These are phyloP conservation scores for Gossypium turneri DNA, from an alignment of 345 rosid genomes.

Conservation along the genomic window DNA sequence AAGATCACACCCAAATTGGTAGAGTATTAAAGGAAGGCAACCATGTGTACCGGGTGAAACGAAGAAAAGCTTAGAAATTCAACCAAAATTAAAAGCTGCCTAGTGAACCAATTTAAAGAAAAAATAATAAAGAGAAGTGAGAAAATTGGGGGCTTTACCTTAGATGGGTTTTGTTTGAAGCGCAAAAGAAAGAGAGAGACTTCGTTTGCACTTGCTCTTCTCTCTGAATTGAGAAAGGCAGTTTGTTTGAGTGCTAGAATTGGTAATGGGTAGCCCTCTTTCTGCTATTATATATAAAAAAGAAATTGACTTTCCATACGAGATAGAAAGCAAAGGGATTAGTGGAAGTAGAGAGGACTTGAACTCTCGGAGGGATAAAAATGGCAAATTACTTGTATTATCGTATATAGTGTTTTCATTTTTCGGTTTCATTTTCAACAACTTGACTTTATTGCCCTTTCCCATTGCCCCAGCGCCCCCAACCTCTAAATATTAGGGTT, in stretches of 20 bases:
- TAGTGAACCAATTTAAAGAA: not conserved
- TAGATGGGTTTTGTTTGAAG: not conserved
- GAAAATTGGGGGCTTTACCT: conserved; percentile 2
- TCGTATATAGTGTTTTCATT: too few relatives aligned
- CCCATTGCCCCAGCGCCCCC: too few relatives aligned
- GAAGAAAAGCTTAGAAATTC: not conserved
- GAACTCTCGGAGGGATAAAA: not conserved
- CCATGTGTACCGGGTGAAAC: not conserved
- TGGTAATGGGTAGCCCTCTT: too few relatives aligned
- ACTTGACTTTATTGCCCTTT: too few relatives aligned
- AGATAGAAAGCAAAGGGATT: too few relatives aligned
- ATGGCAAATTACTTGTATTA: not conserved
- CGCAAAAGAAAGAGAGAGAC: not conserved
- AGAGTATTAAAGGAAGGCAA: not conserved
- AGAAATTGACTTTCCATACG: too few relatives aligned
- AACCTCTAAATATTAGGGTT: not conserved
- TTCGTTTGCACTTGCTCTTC: not conserved
- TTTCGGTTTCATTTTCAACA: too few relatives aligned
- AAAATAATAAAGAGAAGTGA: not conserved
- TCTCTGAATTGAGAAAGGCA: not conserved
- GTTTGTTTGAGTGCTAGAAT: not conserved
- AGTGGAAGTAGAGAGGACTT: too few relatives aligned
- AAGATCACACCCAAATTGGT: not conserved
- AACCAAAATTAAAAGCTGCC: not conserved
- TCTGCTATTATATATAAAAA: too few relatives aligned